A percentile compares a stretch with the other conserved stretches of the same genome.
Evolutionary conservation across 768 basidiomycete species (phyloP).

Genomic region (Suillus lakei): DNA sequence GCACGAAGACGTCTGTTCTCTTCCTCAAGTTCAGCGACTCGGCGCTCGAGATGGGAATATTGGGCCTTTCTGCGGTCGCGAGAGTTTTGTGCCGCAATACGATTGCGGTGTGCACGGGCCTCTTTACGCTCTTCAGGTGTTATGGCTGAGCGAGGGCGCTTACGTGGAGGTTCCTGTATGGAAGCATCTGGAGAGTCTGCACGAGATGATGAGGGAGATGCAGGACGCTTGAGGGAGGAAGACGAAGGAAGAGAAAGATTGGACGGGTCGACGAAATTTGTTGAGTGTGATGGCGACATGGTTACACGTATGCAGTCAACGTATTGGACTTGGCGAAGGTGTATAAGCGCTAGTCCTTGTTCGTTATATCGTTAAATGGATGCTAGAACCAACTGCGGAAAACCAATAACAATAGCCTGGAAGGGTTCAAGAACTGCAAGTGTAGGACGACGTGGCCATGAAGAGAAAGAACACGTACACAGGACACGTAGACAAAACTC

Average conservation of each 20-base stretch:
- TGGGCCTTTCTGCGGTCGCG: conserved; percentile 91
- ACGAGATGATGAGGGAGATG: conserved; percentile 30
- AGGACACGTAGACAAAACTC: conserved; percentile 36
- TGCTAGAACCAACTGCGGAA: not conserved
- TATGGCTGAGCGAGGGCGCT: conserved; percentile 68
- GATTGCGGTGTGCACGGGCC: conserved; percentile 88
- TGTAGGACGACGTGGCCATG: conserved; percentile 28
- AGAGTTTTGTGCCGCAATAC: conserved; percentile 92
- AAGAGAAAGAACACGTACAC: conserved; percentile 27
- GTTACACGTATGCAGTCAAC: conserved; percentile 9
- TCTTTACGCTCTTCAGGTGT: conserved; percentile 82
- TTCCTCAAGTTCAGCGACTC: conserved; percentile 77
- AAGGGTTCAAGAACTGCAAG: conserved; percentile 10
- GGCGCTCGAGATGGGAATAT: conserved; percentile 65
- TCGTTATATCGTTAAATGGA: not conserved
- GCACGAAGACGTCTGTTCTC: conserved; percentile 81
- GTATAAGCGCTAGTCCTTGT: not conserved
- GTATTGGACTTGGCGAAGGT: not conserved
- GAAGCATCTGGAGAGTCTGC: conserved; percentile 15
- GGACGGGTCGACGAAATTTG: conserved; percentile 42
- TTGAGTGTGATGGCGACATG: conserved; percentile 29
- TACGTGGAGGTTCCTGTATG: conserved; percentile 62
- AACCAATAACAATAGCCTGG: conserved; percentile 26
- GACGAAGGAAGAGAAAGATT: conserved; percentile 46
- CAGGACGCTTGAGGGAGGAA: conserved; percentile 31